Base-by-base conservation (phyloP, 2,329 filamentous ascomycete genomes). In the Penicillium palitans region DNA sequence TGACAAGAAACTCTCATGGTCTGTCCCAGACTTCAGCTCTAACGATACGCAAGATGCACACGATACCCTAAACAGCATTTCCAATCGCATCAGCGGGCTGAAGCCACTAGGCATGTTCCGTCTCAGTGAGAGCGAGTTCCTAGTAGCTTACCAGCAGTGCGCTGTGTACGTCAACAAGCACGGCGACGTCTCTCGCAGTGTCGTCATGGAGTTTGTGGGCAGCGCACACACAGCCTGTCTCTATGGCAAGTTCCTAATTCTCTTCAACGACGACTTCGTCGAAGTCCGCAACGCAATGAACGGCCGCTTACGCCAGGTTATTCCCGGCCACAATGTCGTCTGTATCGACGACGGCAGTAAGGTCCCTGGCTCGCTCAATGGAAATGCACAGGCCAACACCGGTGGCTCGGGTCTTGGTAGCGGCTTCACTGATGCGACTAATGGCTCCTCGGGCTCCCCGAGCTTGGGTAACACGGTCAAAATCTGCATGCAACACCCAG, bases 171-270 rank as follows among this genome's bases (percentile, higher is more conserved):
- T 98, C 71, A 96, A 99, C 80, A 97, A 98, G 77, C 92, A 98
- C 75, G 95, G 95, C 65, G 95, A 99, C 61, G 91, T 99, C 29
- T 93, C 88, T 40, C 89, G 96, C 46, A 91, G 89, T 29, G 91
- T 98, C 58, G 93, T 98, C 70, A 96, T 99, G 92, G 92, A 98
- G 72, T 99, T 98, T 74, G 95, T 96, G n/a, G 95, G 95, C 65
- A 93, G 89, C 69, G 95, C 95, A 1, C 88, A 89, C 61, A 86
- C 87, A 13, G 93, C 93, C 2, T 95, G 92, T 61, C 88, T 98
- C 78, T 96, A 91, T 68, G 93, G 92, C 1, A 89, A 92, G 58
- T 98, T 96, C 73, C 84, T 99, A 5, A 81, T 99, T 8, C 85
- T 99, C 5, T 96, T 98, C 78, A 95, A 97, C 73, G 89, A 90